phyloP scores from a whole-genome alignment of 2,329 filamentous ascomycete species.

The Neonectria sp. region DNA sequence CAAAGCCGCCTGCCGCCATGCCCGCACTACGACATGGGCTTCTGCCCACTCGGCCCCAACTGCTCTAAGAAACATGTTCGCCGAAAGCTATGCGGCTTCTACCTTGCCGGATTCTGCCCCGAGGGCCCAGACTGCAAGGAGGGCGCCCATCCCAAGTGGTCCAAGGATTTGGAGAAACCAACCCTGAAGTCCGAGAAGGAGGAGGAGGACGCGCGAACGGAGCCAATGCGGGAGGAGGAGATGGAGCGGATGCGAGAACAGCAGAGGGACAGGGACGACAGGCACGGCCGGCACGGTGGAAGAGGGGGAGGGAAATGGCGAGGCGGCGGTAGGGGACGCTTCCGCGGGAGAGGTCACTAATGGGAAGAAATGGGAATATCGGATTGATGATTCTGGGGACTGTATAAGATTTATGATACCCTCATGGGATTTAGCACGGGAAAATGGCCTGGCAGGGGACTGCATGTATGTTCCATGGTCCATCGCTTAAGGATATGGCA shows the following conservation, averaged over 20 bases:
- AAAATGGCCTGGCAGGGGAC: slow-evolving; percentile 13
- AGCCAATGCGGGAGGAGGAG: slow-evolving; percentile 54
- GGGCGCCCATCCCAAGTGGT: slow-evolving; percentile 88
- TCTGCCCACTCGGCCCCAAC: slow-evolving; percentile 89
- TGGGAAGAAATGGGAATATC: not conserved
- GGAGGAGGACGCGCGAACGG: slow-evolving; percentile 60
- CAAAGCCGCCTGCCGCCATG: slow-evolving; percentile 84
- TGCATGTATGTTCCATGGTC: slow-evolving; percentile 7
- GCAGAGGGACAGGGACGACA: slow-evolving; percentile 52
- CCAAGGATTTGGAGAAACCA: slow-evolving; percentile 82
- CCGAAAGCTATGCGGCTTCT: slow-evolving; percentile 85
- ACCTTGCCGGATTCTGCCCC: slow-evolving; percentile 95
- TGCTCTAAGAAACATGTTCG: slow-evolving; percentile 93
- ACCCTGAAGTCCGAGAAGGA: slow-evolving; percentile 78
- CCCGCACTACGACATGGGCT: slow-evolving; percentile 93
- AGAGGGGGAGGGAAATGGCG: slow-evolving; percentile 58
- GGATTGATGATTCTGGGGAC: slow-evolving; percentile 13
- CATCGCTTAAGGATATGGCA: not conserved
- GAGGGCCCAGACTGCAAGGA: slow-evolving; percentile 82
- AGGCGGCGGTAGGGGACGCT: slow-evolving; percentile 53
- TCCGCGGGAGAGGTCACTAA: slow-evolving; percentile 52
- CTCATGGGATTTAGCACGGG: slow-evolving; percentile 20
- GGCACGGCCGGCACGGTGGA: slow-evolving; percentile 52
- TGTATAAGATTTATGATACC: slow-evolving; percentile 29
- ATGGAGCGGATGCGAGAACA: slow-evolving; percentile 55